Base-by-base conservation (phyloP, 2,329 filamentous ascomycete genomes). In the Penicillium corylophilum region DNA sequence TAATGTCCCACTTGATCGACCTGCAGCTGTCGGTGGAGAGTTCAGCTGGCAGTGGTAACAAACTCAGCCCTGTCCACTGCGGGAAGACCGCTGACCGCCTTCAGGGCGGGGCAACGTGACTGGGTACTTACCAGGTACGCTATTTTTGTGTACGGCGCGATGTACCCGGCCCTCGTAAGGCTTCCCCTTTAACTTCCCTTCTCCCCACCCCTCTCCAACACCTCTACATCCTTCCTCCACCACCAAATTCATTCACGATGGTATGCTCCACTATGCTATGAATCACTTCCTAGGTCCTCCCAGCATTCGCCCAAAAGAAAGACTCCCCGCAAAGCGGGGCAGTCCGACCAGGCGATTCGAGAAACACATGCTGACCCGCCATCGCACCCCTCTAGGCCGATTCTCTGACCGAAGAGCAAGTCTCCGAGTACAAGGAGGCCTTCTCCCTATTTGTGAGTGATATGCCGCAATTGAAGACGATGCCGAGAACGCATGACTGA, bases 341-440 rank as follows among this genome's bases (percentile, higher is more conserved):
- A 63, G 53, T 52, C 51, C 18, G 35, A 50, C 40, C 49, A 58
- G 51, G 50, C 46, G 51, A 53, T 46, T 51, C 36, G 9, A 50
- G 58, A 43, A 56, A 54, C 53, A 49, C 50, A 57, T 52, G 56
- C 69, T 71, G 57, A 69, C 64, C 16, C 42, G 43, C 43, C 52
- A 61, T 56, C 55, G 52, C 54, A 60, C 44, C 47, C 42, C 18
- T 61, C 52, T 74, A 97, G 93, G 93, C 93, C 76, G 94, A 99
- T 76, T 93, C 93, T 77, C 88, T 99, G 72, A 97, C 94, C 68
- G 94, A 99, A 84, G 94, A 99, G 82, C 94, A 99, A 85, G 94
- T 99, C 75, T 97, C 94, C 74, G 94, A 99, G 82, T 99, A 97
- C 84, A 99, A 97, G 89, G 94, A 99, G 82, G 94, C 94, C 50